Evolutionary conservation across 352 stramenopile genomes (phyloP), one percentile per base, ranked within the genome.

Genomic region (Pythium aquatile): DNA sequence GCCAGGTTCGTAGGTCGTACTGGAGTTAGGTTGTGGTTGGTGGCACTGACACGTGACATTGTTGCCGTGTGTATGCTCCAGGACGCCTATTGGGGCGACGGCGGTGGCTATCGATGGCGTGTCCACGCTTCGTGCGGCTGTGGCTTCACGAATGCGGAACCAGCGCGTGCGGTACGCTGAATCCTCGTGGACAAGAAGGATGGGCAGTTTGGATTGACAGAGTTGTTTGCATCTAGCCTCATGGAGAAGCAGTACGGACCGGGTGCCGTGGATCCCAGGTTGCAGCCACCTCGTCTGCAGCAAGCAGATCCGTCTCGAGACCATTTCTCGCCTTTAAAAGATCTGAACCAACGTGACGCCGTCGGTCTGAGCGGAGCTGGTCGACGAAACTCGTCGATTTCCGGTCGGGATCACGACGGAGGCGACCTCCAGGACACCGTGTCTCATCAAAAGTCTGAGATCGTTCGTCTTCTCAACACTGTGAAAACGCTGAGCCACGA

Each of bases 401-500:
- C 30, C 48, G 55, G 56, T 32, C 33, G 54, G 11, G 5, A 39
- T 1, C 52, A 74, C 26, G 81, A 88, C 46, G 40, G 71, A 24
- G 74, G 89, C 7, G 64, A 51, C 6, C 65, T 94, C 10, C 74
- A 89, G 42, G 76, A 90, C 49, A 81, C 75, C 6, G 49, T 93
- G 57, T 55, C 73, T 1, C 74, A 91, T 46, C 85, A 96, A 57
- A 94, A 96, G 55, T 79, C 84, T 57, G 87, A 96, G 63, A 93
- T 92, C 29, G 78, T 90, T 39, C 82, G 87, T 11, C 65, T 96
- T 2, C 68, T 93, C 20, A 93, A 91, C 28, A 88, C 83, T 1
- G 82, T 96, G 14, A 96, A 96, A 68, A 90, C 87, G 2, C 79
- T 96, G 37, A 94, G 85, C 46, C 81, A 72, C 3, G 87, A 96